These are phyloP conservation scores for Colletotrichum liaoningense DNA, from an alignment of 2,329 filamentous ascomycete species.

Conservation along the genomic window DNA sequence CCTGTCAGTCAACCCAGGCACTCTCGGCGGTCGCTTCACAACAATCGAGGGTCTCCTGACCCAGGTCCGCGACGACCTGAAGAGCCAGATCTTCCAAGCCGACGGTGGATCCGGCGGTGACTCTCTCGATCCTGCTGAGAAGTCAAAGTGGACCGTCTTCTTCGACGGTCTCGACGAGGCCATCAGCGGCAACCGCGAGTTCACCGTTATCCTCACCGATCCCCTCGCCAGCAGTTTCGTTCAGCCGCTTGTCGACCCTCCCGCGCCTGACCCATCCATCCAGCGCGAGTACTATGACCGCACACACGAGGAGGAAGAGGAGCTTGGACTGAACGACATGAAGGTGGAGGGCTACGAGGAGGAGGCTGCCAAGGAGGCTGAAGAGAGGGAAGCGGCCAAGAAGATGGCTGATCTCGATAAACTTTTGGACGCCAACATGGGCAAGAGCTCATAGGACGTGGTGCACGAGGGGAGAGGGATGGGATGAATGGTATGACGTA, in stretches of 20 bases:
- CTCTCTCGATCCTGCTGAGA: conserved; percentile 75
- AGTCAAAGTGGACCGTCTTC: conserved; percentile 82
- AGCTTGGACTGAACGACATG: conserved; percentile 91
- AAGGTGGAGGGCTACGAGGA: conserved; percentile 88
- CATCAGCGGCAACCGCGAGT: conserved; percentile 82
- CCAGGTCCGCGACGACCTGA: conserved; percentile 91
- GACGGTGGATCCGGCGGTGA: conserved; percentile 72
- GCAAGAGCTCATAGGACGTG: conserved; percentile 10
- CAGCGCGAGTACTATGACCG: conserved; percentile 84
- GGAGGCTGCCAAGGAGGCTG: conserved; percentile 48
- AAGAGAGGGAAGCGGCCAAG: conserved; percentile 29
- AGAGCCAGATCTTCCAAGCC: conserved; percentile 85
- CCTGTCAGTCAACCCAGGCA: conserved; percentile 90
- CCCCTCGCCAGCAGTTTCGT: conserved; percentile 94
- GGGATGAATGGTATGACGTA: neutral
- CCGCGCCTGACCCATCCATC: conserved; percentile 80
- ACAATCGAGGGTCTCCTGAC: conserved; percentile 95
- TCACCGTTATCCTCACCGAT: conserved; percentile 86
- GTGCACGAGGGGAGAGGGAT: neutral
- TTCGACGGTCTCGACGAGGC: conserved; percentile 82
- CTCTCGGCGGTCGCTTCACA: conserved; percentile 94
- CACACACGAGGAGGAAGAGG: conserved; percentile 93
- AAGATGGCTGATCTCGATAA: conserved; percentile 35
- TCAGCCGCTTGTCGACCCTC: conserved; percentile 85
- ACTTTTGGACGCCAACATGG: conserved; percentile 35